Evolutionary conservation across 345 rosid genomes (phyloP), one percentile per base, ranked within the genome.

Genomic region (Mercurialis annua): DNA sequence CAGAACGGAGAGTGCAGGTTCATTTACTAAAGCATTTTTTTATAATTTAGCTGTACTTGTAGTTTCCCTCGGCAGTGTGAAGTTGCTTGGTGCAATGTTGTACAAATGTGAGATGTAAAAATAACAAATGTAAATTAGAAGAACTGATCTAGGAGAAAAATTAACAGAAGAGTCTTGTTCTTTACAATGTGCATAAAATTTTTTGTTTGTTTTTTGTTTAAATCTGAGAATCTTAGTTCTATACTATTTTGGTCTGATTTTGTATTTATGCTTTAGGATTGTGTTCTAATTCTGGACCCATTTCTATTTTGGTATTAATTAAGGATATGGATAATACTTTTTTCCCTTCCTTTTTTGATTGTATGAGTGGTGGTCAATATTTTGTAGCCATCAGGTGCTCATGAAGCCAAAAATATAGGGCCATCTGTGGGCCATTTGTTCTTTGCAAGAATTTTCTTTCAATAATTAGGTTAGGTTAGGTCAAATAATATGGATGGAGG

Each of bases 71-170:
- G 33, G 53, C 67, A 58, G 49, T 29, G 51, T 65, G 74, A 55
- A 67, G 71, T 60, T 36, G 44, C 55, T 70, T 69, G 70, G 68
- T 72, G 55, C 61, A 12, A 49, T 47, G 58, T 68, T 58, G 65
- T 51, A 70, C 71, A 44, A 44, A 57, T 65, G 60, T 58, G 40
- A 68, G 76, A 62, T 66, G 84, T 75, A 75, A 70, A 78, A 77
- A 76, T 70, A 56, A 58, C 60, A n/a, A 61, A 66, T 54, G 58
- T 68, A 20, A 56, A 51, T 59, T 61, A 71, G 69, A 70, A n/a
- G 60, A 62, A 40, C 66, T 26, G 58, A 49, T 65, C 62, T 14
- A 42, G 55, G 52, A 42, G 43, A 49, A 59, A 49, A 59, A 48
- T 44, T 64, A 62, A 73, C 66, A 18, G 20, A 38, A 56, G 56